Evolutionary conservation across 2,329 filamentous ascomycete genomes (phyloP).

Genomic region (Achaetomium macrosporum): DNA sequence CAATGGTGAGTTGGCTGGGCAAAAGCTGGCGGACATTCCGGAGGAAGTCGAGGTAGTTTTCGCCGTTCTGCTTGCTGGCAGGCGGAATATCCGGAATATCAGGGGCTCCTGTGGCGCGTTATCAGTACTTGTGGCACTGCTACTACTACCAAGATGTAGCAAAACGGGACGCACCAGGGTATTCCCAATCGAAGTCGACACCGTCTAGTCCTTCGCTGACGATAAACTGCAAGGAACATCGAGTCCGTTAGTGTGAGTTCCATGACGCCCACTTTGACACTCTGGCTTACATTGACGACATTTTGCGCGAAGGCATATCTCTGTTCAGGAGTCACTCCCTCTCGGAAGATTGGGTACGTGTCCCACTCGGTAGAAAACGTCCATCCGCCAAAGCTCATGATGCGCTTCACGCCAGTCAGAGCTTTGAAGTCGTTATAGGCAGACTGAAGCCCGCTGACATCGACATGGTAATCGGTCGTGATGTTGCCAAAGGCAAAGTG

Average conservation of each 20-base stretch:
- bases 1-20: not conserved
- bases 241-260: no score
- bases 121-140: not conserved
- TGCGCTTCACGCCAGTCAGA: conserved; percentile 15
- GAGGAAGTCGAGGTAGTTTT: not conserved
- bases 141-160: not conserved
- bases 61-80: not conserved
- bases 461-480: conserved; percentile 7
- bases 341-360: conserved; percentile 13
- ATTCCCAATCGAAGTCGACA: not conserved
- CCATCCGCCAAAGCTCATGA: conserved; percentile 22
- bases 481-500: conserved; percentile 29
- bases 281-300: conserved; percentile 21
- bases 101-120: not conserved
- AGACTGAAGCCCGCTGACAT: not conserved
- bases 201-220: not conserved
- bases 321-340: not conserved
- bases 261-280: no score
- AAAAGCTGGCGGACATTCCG: not conserved
- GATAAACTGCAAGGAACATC: no score
- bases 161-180: not conserved
- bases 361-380: conserved; percentile 1
- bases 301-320: conserved; percentile 30
- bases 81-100: not conserved
- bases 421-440: conserved; percentile 13